Evolutionary conservation across 2,329 filamentous ascomycete genomes (phyloP), one percentile per base, ranked within the genome.

Genomic region (Microascus cirrosus): DNA sequence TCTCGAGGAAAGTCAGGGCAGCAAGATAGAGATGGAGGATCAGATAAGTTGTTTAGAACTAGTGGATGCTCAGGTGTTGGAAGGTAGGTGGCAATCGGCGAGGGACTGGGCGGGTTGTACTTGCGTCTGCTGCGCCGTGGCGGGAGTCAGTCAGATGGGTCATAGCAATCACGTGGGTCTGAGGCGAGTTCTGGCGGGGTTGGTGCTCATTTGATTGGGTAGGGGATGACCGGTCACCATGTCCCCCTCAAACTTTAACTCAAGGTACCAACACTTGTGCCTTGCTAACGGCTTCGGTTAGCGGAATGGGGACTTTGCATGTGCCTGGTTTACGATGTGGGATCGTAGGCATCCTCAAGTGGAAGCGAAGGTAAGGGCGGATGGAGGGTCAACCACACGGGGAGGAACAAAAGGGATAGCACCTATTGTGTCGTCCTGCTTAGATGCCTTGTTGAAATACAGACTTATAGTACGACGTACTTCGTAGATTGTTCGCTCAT

Each of bases 111-210:
- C 28, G 28, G 4, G 36, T 42, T 42, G 36, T 5, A 42, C 36
- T 45, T 45, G 39, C 12, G 39, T 45, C 32, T 54, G 53, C 32
- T n/a, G 15, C 10, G 39, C n/a, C 15, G 39, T 45, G 22, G 45
- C 22, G 45, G 45, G 45, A 50, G 45, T 50, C 45, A 50, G n/a
- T 56, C 36, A 32, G 39, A 12, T 48, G 36, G 42, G 34, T 34
- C n/a, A 56, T 32, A 35, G 28, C 22, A n/a, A 24, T 56, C 54
- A 56, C 54, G 54, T 56, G 54, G 42, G 50, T 11, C 18, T 20
- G 13, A 8, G 28, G 54, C 20, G 50, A 18, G 50, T 45, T 32
- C 28, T 18, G 24, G 39, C 28, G 54, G 54, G 32, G 42, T 32
- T n/a, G 10, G 18, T 25, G 22, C 11, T n/a, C 39, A 20, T 48